Base-by-base conservation (phyloP, 139 green algal species). In the Volvox reticuliferus region DNA sequence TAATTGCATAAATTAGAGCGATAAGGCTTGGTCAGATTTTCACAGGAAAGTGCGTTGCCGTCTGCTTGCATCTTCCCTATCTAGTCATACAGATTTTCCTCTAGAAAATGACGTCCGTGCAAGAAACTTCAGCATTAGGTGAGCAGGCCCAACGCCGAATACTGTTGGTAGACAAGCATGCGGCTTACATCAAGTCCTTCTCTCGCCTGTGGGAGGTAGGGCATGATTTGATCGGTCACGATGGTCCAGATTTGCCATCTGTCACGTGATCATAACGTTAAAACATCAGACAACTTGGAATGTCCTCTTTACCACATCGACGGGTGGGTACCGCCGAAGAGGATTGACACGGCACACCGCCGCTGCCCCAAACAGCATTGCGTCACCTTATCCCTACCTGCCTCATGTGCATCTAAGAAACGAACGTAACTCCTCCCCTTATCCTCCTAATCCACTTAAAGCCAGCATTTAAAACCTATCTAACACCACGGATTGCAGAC, bases 161-260 rank as follows among this genome's bases (percentile, higher is more conserved):
- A 36, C 92, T 98, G 50, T 91, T 98, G 1, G 84, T 93, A 0
- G 95, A 97, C n/a, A 96, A 97, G 84, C 97, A 99, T 94, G 95
- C 95, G 18, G 68, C 85, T 0, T 99, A 97, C 93, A 97, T 99
- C n/a, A 68, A 68, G 35, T 94, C 91, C 0, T 97, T 98, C 71
- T 95, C 94, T 17, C 88, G 96, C 82, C 91, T 98, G 1, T 93
- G 94, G 93, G 89, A 93, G 89, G 89, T 94, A 78, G 30, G 82
- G 35, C 71, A n/a, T 36, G 71, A 79, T 35, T 79, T 36, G 65
- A 9, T 55, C 44, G 44, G 44, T 55, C 44, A 55, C 44, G 44
- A 55, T 55, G n/a, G n/a, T n/a, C n/a, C n/a, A n/a, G n/a, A n/a
- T n/a, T n/a, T n/a, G 44, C 9, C 44, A 55, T 55, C 44, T 55